Percentiles rank a stretch among this genome's conserved stretches.
Conservation (phyloP, 1,284 basidiomycete genomes). For the Gymnopus androsaceus region DNA sequence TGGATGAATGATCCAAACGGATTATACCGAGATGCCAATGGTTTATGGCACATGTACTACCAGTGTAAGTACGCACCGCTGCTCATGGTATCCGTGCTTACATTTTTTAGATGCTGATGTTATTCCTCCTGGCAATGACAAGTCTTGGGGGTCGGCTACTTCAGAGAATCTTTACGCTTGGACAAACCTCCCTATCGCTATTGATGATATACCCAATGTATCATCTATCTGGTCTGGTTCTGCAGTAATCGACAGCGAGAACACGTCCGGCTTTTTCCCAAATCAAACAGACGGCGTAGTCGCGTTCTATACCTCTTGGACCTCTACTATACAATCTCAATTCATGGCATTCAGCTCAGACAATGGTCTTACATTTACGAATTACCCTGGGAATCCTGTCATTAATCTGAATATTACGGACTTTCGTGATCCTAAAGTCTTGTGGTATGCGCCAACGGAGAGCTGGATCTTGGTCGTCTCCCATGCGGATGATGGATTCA, state of each 20-base stretch:
- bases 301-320: slow-evolving; percentile 43
- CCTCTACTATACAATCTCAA: slow-evolving; percentile 32
- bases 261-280: slow-evolving; percentile 42
- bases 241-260: slow-evolving; percentile 39
- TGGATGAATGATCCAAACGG: slow-evolving; percentile 48
- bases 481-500: slow-evolving; percentile 32
- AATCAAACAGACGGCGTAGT: slow-evolving; percentile 37
- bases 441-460: slow-evolving; percentile 28
- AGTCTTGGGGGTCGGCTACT: slow-evolving; percentile 43
- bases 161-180: slow-evolving; percentile 40
- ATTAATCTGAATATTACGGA: slow-evolving; percentile 32
- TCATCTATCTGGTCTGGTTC: slow-evolving; percentile 36
- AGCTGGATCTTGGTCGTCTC: slow-evolving; percentile 42
- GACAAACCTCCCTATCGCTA: slow-evolving; percentile 38
- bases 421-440: slow-evolving; percentile 44
- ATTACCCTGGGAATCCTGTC: slow-evolving; percentile 36
- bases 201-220: slow-evolving; percentile 28
- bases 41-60: slow-evolving; percentile 43
- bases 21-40: slow-evolving; percentile 34
- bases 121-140: slow-evolving; percentile 39
- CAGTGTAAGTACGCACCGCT: slow-evolving; percentile 27
- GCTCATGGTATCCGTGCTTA: neutral
- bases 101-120: slow-evolving; percentile 27
- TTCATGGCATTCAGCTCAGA: slow-evolving; percentile 39
- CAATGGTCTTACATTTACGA: slow-evolving; percentile 38